phyloP scores from a whole-genome alignment of 2,329 filamentous ascomycete genomes.

The Diplodia scrobiculata region DNA sequence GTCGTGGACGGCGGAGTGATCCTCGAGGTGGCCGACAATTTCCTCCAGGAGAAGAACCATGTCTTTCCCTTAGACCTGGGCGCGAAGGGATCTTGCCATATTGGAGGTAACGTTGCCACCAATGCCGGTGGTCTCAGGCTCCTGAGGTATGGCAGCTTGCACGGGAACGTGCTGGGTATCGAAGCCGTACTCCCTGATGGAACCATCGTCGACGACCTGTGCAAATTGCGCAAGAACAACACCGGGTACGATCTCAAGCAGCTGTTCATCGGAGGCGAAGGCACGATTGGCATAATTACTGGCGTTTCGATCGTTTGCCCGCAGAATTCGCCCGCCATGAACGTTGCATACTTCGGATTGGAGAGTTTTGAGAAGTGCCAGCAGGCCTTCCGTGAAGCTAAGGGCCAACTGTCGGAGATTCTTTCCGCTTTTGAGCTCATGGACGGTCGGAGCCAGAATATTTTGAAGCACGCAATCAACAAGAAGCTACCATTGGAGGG shows the following conservation, averaged over 20 bases:
- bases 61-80: conserved; percentile 97
- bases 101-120: conserved; percentile 93
- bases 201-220: conserved; percentile 86
- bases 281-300: conserved; percentile 92
- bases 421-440: conserved; percentile 97
- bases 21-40: conserved; percentile 84
- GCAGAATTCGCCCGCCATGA: conserved; percentile 81
- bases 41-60: conserved; percentile 77
- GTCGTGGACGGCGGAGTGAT: conserved; percentile 91
- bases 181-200: conserved; percentile 94
- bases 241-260: conserved; percentile 98
- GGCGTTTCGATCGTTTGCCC: conserved; percentile 87
- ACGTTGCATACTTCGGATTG: conserved; percentile 92
- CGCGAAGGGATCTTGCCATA: conserved; percentile 94
- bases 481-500: conserved; percentile 79
- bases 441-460: conserved; percentile 77
- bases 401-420: conserved; percentile 88
- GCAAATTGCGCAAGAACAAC: conserved; percentile 93
- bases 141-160: conserved; percentile 88
- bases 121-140: conserved; percentile 91
- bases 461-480: conserved; percentile 73
- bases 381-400: conserved; percentile 82
- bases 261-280: conserved; percentile 92
- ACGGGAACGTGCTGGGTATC: conserved; percentile 87
- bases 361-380: conserved; percentile 89